Conservation (phyloP, 805 yeast species). For the Schizosaccharomyces octosporus region DNA sequence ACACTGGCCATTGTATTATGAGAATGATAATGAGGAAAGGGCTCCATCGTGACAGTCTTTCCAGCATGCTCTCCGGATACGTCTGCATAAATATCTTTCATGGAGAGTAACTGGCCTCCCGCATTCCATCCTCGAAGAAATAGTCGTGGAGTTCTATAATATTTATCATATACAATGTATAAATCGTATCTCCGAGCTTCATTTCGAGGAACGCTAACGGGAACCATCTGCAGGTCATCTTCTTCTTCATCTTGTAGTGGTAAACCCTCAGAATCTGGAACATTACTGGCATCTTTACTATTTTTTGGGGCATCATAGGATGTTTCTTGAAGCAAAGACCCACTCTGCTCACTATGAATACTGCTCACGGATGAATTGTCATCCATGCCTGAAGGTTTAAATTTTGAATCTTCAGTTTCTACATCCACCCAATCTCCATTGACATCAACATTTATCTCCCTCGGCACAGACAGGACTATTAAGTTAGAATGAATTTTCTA, state of each 20-base stretch:
- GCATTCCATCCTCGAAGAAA: slow-evolving; percentile 68
- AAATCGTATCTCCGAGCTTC: slow-evolving; percentile 48
- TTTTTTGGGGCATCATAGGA: not conserved
- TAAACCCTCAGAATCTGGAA: not conserved
- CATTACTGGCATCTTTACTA: no score
- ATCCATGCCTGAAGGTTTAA: not conserved
- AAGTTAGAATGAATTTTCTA: slow-evolving; percentile 18
- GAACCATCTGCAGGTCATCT: slow-evolving; percentile 8
- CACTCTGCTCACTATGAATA: not conserved
- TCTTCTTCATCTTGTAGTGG: slow-evolving; percentile 4
- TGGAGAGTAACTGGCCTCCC: slow-evolving; percentile 65
- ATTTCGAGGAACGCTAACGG: slow-evolving; percentile 5
- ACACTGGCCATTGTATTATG: slow-evolving; percentile 60
- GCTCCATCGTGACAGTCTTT: slow-evolving; percentile 89
- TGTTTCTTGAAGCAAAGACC: not conserved
- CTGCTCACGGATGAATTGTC: not conserved
- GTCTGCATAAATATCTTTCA: slow-evolving; percentile 84
- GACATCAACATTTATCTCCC: not conserved
- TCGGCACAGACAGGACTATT: not conserved
- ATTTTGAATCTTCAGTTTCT: not conserved
- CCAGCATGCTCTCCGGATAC: slow-evolving; percentile 76
- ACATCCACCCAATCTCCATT: not conserved
- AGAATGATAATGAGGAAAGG: slow-evolving; percentile 49
- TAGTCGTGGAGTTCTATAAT: slow-evolving; percentile 87
- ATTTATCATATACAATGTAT: slow-evolving; percentile 77